Evolutionary conservation across 2,329 filamentous ascomycete genomes (phyloP), one percentile per base, ranked within the genome.

Genomic region (Diaporthe batatas): DNA sequence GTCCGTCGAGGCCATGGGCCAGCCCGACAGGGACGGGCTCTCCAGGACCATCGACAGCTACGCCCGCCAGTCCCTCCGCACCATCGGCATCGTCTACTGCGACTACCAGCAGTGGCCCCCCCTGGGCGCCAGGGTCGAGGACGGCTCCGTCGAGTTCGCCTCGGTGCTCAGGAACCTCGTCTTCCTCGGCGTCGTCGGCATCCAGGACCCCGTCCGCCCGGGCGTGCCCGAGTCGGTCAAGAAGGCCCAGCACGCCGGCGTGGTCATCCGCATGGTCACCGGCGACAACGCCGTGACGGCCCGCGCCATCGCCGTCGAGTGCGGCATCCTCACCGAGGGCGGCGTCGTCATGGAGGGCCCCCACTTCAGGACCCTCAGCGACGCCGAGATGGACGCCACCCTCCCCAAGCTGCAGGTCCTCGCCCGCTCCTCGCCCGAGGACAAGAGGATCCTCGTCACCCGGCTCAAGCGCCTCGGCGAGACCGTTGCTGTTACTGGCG

Each of bases 51-150:
- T 92, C 76, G 86, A 88, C 68, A 84, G 85, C 6, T 92, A 91
- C 76, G 90, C 90, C 18, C 85, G 84, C 29, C 84, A 86, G 80
- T 85, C 84, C 72, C 81, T 86, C 75, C 84, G 85, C 71, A 85
- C 84, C 70, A 84, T 86, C 23, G 93, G 90, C 23, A 86, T 95
- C 75, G 87, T 93, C 6, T 95, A 93, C 81, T 88, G 89, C 58
- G 94, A 96, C 75, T 94, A 93, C 73, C 87, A 91, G 36, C 85
- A 84, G 72, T 93, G 91, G 88, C 93, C 93, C 34, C 91, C 86
- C 23, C 89, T 92, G 75, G 84, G 88, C 65, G 90, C 87, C n/a
- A 83, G 88, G 21, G 23, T 89, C 16, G 89, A 94, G 58, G 87
- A 89, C 18, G 92, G 93, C 74, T 90, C 93, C 11, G 79, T 79